A percentile compares a stretch with the other conserved stretches of the same genome.
These are phyloP conservation scores for Diversispora epigaea DNA, from an alignment of 192 early-diverging fungal species.

Conservation along the genomic window DNA sequence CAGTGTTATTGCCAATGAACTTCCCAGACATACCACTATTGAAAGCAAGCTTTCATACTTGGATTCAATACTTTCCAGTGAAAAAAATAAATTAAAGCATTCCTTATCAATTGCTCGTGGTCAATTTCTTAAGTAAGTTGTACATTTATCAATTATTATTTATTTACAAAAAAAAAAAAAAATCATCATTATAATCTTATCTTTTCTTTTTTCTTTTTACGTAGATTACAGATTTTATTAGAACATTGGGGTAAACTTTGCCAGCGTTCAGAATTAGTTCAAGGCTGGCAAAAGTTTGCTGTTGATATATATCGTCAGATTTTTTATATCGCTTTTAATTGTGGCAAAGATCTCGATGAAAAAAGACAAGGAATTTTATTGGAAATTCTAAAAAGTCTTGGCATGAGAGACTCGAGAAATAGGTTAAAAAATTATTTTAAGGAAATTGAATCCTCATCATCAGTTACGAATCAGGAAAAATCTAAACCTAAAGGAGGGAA, in stretches of 20 bases:
- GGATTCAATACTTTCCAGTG: background rate
- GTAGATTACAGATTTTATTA: constrained; percentile 8
- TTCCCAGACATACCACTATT: background rate
- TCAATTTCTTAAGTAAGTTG: background rate
- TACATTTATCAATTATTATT: too few species aligned
- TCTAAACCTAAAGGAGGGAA: background rate
- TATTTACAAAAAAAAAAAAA: too few species aligned
- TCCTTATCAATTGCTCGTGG: background rate
- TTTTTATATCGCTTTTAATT: constrained; percentile 26
- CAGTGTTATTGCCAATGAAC: background rate
- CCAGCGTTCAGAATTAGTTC: background rate
- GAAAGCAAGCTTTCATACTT: background rate
- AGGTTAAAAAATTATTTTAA: background rate
- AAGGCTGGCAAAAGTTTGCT: background rate
- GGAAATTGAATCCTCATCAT: too few species aligned
- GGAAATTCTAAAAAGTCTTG: background rate
- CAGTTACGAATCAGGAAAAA: background rate
- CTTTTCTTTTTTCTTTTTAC: too few species aligned
- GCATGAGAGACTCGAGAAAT: background rate
- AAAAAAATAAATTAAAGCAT: constrained; percentile 4
- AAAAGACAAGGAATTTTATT: background rate
- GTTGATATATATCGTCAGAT: constrained; percentile 17
- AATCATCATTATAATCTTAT: too few species aligned
- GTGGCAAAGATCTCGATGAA: background rate
- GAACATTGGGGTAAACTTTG: constrained; percentile 19